Percentiles rank a stretch among this genome's conserved stretches.
These are phyloP conservation scores for Leccinum barrowsii DNA, from an alignment of 768 basidiomycete species.

Conservation along the genomic window DNA sequence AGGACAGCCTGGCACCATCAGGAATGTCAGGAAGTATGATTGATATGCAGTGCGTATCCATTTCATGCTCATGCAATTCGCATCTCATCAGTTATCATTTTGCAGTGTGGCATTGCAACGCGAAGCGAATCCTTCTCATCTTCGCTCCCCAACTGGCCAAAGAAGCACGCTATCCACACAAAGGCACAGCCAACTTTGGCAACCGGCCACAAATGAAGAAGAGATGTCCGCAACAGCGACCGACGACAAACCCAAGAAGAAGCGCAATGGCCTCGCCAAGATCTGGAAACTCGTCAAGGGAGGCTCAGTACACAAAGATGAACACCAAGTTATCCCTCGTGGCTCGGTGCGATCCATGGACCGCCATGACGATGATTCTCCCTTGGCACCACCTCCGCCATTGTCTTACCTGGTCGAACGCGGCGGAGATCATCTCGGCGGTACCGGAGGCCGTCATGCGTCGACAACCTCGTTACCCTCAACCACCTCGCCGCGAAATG, in stretches of 20 bases:
- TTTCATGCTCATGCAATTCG: background rate
- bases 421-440: slow-evolving; percentile 48
- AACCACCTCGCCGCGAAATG: slow-evolving; percentile 51
- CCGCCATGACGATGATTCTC: slow-evolving; percentile 61
- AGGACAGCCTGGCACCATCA: slow-evolving; percentile 78
- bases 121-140: slow-evolving; percentile 41
- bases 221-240: slow-evolving; percentile 18
- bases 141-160: slow-evolving; percentile 34
- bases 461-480: slow-evolving; percentile 71
- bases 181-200: slow-evolving; percentile 55
- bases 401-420: slow-evolving; percentile 77
- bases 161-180: slow-evolving; percentile 31
- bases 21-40: slow-evolving; percentile 86
- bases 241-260: slow-evolving; percentile 65
- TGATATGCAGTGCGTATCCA: slow-evolving; percentile 79
- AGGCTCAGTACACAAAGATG: slow-evolving; percentile 43
- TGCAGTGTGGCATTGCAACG: slow-evolving; percentile 74
- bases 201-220: slow-evolving; percentile 36
- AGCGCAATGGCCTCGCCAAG: slow-evolving; percentile 72
- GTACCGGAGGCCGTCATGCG: slow-evolving; percentile 47
- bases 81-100: slow-evolving; percentile 8
- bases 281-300: slow-evolving; percentile 78
- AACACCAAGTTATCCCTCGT: slow-evolving; percentile 22
- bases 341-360: slow-evolving; percentile 38
- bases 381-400: slow-evolving; percentile 87